Evolutionary conservation across 2,329 filamentous ascomycete species (phyloP), one percentile per base, ranked within the genome.

Genomic region (Xylariales sp.): DNA sequence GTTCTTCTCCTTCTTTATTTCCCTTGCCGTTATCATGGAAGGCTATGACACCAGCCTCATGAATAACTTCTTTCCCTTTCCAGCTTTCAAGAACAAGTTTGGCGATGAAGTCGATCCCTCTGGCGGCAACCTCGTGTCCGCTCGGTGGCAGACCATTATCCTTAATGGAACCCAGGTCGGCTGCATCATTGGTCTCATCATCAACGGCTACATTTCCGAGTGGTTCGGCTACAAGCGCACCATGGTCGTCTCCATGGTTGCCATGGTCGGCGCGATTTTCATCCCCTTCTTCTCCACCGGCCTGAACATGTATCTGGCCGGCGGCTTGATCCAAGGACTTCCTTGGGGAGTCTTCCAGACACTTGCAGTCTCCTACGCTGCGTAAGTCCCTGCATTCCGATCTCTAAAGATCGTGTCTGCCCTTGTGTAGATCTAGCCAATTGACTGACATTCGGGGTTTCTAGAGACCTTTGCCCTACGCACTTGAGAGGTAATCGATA

Each of bases 111-210:
- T 29, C n/a, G 40, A 42, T 21, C 31, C 40, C 6, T 36, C 39
- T 7, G 40, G 40, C 6, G 37, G 36, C 16, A 25, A 11, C 12
- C 31, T 40, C n/a, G 31, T 42, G 6, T 42, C 40, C 13, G 23
- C 37, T n/a, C 36, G 56, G n/a, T 71, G 68, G 68, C 66, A 70
- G 44, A 58, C 63, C 3, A 64, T 56, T 2, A 46, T 71, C 4
- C 55, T 53, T 7, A 64, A 64, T 18, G 67, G 60, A 5, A 57
- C 60, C 0, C 50, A 57, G 15, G 56, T 63, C 4, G 67, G 68
- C 3, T 57, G 62, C 29, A 65, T 72, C 16, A 28, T 67, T 1
- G 69, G 69, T 1, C 52, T 67, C 4, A 50, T 64, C 21, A 37
- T 65, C n/a, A 63, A 60, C 37, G 67, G 67, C 10, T 53, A 55